Evolutionary conservation across 495 filamentous ascomycete species (phyloP), one percentile per base, ranked within the genome.

Genomic region (Aspergillus egyptiacus): DNA sequence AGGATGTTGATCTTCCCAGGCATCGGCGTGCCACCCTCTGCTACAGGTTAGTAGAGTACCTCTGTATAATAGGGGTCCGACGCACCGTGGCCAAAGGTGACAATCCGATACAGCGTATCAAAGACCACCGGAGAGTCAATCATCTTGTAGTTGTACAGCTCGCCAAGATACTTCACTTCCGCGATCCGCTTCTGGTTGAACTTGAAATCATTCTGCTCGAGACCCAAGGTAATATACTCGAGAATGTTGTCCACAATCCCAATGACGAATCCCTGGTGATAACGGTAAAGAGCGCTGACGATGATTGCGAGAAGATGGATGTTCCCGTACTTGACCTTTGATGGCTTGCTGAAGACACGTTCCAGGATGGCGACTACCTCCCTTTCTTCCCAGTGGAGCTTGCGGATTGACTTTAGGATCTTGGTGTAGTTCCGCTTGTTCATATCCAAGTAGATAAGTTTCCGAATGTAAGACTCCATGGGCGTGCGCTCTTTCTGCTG

Each of bases 111-210:
- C 65, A 99, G 75, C 1, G 86, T 87, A 58, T 99, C 91, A 56
- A 99, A 97, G 27, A 99, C 86, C 10, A 97, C 85, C 0, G 87
- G 87, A 17, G 94, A 93, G 61, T 99, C 93, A 40, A 99, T 80
- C 83, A 96, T 89, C 47, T 93, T 84, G 68, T 97, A 99, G 56
- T 95, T 95, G 73, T 99, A 99, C 30, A 99, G 79, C 72, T 99
- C 93, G 11, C 86, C 91, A 11, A 99, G 75, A 59, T 96, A 99
- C 59, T 96, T 97, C 58, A 96, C 87, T 62, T 96, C 91, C 3
- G 93, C 90, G 47, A 97, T 81, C 22, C 93, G 86, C 50, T 93
- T 86, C 67, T 99, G 93, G 62, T 96, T 96, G 71, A 88, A 94
- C 61, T 91, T 89, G 80, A 97, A 99, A 63, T 97, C 91, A 53